These are phyloP conservation scores for Plenodomus biglobosus DNA, from an alignment of 2,329 filamentous ascomycete genomes.

Conservation along the genomic window DNA sequence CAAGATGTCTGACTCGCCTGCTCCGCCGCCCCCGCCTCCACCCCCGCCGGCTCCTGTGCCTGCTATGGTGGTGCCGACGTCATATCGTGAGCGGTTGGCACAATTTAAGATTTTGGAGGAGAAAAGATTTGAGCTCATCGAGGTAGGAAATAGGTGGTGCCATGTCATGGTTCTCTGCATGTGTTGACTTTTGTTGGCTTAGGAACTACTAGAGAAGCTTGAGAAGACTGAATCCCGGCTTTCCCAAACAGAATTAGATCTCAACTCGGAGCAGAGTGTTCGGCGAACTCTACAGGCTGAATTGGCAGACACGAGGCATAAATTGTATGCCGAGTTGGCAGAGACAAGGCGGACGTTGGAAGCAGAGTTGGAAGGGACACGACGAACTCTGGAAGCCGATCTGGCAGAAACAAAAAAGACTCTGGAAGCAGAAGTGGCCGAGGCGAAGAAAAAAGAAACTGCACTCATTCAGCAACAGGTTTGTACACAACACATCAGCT, in stretches of 20 bases:
- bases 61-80: constrained; percentile 7
- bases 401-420: constrained; percentile 34
- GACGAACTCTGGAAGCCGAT: constrained; percentile 35
- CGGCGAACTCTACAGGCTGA: constrained; percentile 41
- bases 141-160: constrained; percentile 20
- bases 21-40: constrained; percentile 6
- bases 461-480: constrained; percentile 38
- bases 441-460: constrained; percentile 35
- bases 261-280: constrained; percentile 43
- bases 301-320: constrained; percentile 15
- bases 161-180: background rate
- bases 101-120: constrained; percentile 43
- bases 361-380: background rate
- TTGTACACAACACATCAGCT: background rate
- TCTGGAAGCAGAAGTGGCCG: constrained; percentile 37
- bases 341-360: background rate
- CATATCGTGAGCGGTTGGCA: constrained; percentile 39
- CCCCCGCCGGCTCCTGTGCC: background rate
- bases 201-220: constrained; percentile 44
- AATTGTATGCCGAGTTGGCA: constrained; percentile 8
- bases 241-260: constrained; percentile 41
- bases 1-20: constrained; percentile 14
- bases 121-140: constrained; percentile 41
- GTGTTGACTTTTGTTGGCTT: background rate
- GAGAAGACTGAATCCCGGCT: constrained; percentile 42